Evolutionary conservation across 1,284 basidiomycete genomes (phyloP).

Genomic region (Afroboletus lepidellus): DNA sequence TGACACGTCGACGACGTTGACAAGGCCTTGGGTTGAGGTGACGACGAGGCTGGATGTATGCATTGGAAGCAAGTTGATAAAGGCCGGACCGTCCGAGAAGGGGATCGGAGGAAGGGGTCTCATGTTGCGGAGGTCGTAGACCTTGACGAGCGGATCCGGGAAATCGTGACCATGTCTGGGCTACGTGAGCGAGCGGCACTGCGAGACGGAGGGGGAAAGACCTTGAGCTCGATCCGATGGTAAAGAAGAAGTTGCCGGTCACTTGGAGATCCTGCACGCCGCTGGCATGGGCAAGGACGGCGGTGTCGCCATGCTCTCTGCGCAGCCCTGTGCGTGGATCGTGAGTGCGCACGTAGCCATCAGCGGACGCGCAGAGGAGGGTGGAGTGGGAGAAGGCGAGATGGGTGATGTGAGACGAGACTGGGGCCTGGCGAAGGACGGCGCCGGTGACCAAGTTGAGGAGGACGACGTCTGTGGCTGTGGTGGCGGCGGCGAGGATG

Average conservation of each 20-base stretch:
- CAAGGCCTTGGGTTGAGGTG: slow-evolving; percentile 80
- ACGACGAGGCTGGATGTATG: slow-evolving; percentile 78
- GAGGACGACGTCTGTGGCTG: slow-evolving; percentile 63
- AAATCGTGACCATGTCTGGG: slow-evolving; percentile 82
- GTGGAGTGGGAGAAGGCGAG: slow-evolving; percentile 62
- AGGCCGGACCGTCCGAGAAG: slow-evolving; percentile 86
- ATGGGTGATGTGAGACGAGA: slow-evolving; percentile 60
- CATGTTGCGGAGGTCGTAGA: slow-evolving; percentile 87
- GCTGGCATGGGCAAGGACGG: slow-evolving; percentile 75
- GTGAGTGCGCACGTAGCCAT: slow-evolving; percentile 82
- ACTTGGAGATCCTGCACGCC: slow-evolving; percentile 83
- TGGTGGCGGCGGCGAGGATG: slow-evolving; percentile 63
- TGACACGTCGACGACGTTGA: slow-evolving; percentile 87
- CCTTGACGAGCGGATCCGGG: slow-evolving; percentile 89
- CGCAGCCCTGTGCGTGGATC: slow-evolving; percentile 74
- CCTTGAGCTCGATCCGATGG: slow-evolving; percentile 87
- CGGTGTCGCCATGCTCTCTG: slow-evolving; percentile 44
- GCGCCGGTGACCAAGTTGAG: slow-evolving; percentile 76
- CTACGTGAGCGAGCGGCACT: slow-evolving; percentile 7
- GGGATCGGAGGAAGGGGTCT: slow-evolving; percentile 80
- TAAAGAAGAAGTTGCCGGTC: slow-evolving; percentile 76
- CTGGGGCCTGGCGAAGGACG: slow-evolving; percentile 57
- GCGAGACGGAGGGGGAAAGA: slow-evolving; percentile 30
- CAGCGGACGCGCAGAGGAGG: slow-evolving; percentile 76
- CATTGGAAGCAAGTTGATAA: slow-evolving; percentile 82